A percentile compares a stretch with the other conserved stretches of the same genome.
Evolutionary conservation across 192 early-diverging fungal genomes (phyloP).

Genomic region (Coemansia sp.): DNA sequence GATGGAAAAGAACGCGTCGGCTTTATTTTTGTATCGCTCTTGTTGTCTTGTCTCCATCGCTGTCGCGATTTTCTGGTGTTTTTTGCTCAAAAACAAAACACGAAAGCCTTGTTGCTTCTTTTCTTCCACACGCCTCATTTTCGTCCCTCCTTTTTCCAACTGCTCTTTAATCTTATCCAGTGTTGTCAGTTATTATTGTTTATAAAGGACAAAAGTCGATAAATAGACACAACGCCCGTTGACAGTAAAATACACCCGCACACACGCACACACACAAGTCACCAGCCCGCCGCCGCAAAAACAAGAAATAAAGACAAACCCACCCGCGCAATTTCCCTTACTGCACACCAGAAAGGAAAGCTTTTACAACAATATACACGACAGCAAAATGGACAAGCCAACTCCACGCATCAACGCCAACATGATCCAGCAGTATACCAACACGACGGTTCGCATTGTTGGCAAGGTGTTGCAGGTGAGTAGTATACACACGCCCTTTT

Average conservation of each 20-base stretch:
- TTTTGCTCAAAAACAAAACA: constrained; percentile 13
- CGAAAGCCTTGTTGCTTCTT: constrained; percentile 1
- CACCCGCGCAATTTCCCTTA: background rate
- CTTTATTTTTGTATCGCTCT: no score
- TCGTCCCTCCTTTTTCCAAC: background rate
- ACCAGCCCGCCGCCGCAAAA: constrained; percentile 3
- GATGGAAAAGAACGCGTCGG: background rate
- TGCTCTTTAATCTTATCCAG: background rate
- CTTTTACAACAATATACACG: constrained; percentile 1
- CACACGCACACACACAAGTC: constrained; percentile 3
- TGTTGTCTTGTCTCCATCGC: background rate
- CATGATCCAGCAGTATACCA: constrained; percentile 55
- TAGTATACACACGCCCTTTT: background rate
- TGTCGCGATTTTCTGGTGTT: background rate
- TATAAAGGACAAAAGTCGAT: background rate
- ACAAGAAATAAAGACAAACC: background rate
- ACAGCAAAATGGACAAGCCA: constrained; percentile 52
- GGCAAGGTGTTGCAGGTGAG: constrained; percentile 59
- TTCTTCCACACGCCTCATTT: background rate
- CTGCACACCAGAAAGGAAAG: constrained; percentile 4
- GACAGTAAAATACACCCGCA: no score
- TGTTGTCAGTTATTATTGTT: constrained; percentile 11
- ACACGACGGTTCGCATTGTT: constrained; percentile 56
- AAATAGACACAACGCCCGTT: background rate
- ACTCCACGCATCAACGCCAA: constrained; percentile 61